These are phyloP conservation scores for Inga laurina DNA, from an alignment of 306 rosid species.

Conservation along the genomic window DNA sequence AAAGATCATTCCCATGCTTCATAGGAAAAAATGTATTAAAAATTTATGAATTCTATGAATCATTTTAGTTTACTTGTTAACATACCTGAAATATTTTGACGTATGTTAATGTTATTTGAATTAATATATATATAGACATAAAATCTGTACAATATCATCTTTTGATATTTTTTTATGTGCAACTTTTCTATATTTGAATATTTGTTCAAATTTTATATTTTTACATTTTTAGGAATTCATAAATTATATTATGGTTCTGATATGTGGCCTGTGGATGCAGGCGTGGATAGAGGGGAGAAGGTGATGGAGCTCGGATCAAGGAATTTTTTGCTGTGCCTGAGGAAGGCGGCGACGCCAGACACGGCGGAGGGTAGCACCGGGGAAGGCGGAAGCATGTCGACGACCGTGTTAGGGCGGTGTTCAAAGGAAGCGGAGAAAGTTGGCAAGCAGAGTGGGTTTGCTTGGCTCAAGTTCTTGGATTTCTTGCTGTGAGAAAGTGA, in stretches of 20 bases:
- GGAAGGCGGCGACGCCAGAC: not conserved
- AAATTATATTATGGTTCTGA: not conserved
- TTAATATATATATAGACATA: too few relatives aligned
- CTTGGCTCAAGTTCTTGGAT: conserved; percentile 71
- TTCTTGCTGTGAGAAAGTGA: conserved; percentile 29
- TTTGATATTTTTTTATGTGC: not conserved
- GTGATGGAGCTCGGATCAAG: conserved; percentile 70
- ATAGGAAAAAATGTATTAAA: too few relatives aligned
- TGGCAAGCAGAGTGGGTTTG: conserved; percentile 40
- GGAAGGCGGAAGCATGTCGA: conserved; percentile 13
- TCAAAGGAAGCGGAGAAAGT: conserved; percentile 52
- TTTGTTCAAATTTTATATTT: not conserved
- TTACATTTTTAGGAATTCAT: not conserved
- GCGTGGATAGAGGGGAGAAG: conserved; percentile 69
- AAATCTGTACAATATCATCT: too few relatives aligned
- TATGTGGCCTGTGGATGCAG: conserved; percentile 33
- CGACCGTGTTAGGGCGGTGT: conserved; percentile 52
- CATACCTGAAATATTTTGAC: too few relatives aligned
- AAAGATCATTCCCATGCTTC: not conserved
- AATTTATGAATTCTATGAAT: too few relatives aligned
- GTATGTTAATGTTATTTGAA: too few relatives aligned
- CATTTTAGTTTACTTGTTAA: too few relatives aligned
- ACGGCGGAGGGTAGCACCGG: conserved; percentile 3
- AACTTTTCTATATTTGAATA: not conserved
- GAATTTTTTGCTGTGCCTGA: conserved; percentile 69